A percentile compares a stretch with the other conserved stretches of the same genome.
Evolutionary conservation across 441 rosid species (phyloP).

Genomic region (Melianthus villosus): DNA sequence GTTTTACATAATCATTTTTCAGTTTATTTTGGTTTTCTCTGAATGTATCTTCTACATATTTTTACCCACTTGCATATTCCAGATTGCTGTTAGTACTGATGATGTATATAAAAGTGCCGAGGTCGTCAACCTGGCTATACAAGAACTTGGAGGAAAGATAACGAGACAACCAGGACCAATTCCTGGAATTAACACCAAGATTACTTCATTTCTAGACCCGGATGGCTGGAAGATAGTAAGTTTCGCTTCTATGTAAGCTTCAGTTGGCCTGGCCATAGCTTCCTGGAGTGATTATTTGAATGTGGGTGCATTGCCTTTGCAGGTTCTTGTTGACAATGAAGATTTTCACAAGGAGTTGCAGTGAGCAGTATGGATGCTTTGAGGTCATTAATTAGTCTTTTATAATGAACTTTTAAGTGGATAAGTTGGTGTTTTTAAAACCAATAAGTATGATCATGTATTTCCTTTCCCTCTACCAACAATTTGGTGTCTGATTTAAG

Average conservation of each 20-base stretch:
- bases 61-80: no score
- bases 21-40: no score
- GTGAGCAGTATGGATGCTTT: no score
- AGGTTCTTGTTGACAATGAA: slow-evolving; percentile 87
- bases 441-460: no score
- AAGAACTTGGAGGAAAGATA: slow-evolving; percentile 89
- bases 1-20: no score
- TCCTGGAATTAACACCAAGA: slow-evolving; percentile 82
- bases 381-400: no score
- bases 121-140: slow-evolving; percentile 44
- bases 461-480: no score
- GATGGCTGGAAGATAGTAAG: slow-evolving; percentile 98
- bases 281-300: no score
- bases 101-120: slow-evolving; percentile 92
- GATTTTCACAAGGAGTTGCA: slow-evolving; percentile 80
- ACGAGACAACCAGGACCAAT: slow-evolving; percentile 74
- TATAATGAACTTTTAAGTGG: no score
- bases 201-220: slow-evolving; percentile 70
- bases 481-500: no score
- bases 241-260: slow-evolving; percentile 1
- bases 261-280: not conserved
- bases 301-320: slow-evolving; percentile 6
- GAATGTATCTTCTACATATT: no score
- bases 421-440: no score
- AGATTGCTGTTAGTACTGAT: slow-evolving; percentile 76